Evolutionary conservation across 78 protist genomes (phyloP), one percentile per base, ranked within the genome.

Genomic region (Diacronema lutheri): DNA sequence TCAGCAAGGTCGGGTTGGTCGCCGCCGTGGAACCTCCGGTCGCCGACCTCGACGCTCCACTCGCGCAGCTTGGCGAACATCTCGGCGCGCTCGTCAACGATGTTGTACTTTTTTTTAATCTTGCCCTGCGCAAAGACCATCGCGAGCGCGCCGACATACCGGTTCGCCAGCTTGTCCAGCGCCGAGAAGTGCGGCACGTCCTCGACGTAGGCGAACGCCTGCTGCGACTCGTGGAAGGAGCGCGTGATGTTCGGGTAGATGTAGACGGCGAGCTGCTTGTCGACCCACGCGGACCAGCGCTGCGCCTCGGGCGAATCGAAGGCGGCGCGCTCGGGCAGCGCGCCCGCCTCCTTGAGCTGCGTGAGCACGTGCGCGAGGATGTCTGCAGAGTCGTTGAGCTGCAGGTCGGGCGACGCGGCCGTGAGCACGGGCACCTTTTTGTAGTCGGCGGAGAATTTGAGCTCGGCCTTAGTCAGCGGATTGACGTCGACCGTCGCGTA

Each of bases 221-320:
- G 21, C 50, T 9, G 38, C 10, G 55, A 6, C 76, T 68, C 76
- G 46, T 21, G 0, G 35, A 21, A 68, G 26, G 26, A 16, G 55
- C 76, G 76, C 12, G 76, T 68, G 76, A 68, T 68, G 76, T 68
- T 68, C 19, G 76, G 76, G 46, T 33, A 68, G 46, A 68, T 44
- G n/a, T 33, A 44, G 29, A 68, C 76, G 9, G 76, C 41, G 46
- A 68, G 31, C 46, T 68, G 21, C 76, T 21, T 9, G 76, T 68
- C 76, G 33, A n/a, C 3, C 76, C 76, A 68, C 76, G 35, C 12
- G 12, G 76, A 50, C 76, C 76, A 68, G 50, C 38, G 31, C 2
- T 38, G 29, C 76, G 76, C 76, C 76, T 33, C 16, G 6, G 20
- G 50, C 74, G 74, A 35, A 14, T 46, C 20, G 26, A 66, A 66